A percentile compares a stretch with the other conserved stretches of the same genome.
Evolutionary conservation across 345 rosid genomes (phyloP).

Genomic region (Limnanthes douglasii): DNA sequence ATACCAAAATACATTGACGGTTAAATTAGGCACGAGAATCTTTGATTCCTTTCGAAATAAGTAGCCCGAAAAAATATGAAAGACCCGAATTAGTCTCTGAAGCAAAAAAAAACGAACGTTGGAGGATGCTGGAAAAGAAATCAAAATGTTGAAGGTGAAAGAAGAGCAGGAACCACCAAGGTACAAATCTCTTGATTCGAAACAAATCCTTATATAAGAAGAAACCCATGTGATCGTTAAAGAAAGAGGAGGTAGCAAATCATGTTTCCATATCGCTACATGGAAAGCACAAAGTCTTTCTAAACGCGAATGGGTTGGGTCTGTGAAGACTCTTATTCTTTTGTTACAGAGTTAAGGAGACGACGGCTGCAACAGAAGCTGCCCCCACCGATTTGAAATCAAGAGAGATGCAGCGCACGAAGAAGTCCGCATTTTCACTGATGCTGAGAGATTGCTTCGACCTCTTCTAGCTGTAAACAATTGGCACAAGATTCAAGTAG

Average conservation of each 20-base stretch:
- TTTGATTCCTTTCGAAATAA: no score
- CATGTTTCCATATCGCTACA: conserved; percentile 31
- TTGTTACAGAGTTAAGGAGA: conserved; percentile 42
- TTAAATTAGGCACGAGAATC: no score
- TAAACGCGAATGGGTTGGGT: conserved; percentile 94
- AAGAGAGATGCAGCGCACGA: conserved; percentile 48
- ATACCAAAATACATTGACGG: no score
- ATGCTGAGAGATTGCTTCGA: conserved; percentile 80
- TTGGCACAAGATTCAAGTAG: conserved; percentile 25
- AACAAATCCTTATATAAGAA: no score
- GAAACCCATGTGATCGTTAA: no score
- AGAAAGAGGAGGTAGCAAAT: conserved; percentile 33
- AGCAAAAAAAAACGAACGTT: no score
- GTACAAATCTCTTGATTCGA: no score
- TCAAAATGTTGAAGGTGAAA: no score
- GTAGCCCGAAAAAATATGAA: no score
- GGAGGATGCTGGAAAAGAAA: no score
- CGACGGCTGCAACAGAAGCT: conserved; percentile 44
- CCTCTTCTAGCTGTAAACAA: conserved; percentile 78
- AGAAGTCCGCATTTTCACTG: conserved; percentile 72
- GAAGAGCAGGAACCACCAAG: no score
- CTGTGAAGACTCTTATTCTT: conserved; percentile 36
- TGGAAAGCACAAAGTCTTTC: conserved; percentile 45
- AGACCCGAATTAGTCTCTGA: no score
- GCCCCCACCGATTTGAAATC: conserved; percentile 73